A percentile compares a stretch with the other conserved stretches of the same genome.
Evolutionary conservation across 257 asterid genomes (phyloP).

Genomic region (Capsicum chinense): DNA sequence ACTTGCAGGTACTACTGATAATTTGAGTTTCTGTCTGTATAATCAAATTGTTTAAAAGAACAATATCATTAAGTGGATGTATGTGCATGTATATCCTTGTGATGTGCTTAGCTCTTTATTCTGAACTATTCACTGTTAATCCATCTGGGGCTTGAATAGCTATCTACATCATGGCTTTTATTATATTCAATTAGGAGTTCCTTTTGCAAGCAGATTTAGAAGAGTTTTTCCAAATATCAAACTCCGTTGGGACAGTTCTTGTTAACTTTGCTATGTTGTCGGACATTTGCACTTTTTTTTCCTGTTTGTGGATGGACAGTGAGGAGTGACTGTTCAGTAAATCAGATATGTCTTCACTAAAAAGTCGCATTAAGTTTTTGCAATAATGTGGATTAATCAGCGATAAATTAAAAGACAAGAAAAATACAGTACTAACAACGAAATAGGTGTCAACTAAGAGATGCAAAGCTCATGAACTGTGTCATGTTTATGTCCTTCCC

Average conservation of each 20-base stretch:
- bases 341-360: neutral
- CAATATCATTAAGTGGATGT: neutral
- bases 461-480: neutral
- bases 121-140: neutral
- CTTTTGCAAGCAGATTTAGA: neutral
- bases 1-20: conserved; percentile 73
- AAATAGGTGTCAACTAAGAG: neutral
- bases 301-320: neutral
- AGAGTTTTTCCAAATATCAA: neutral
- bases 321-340: neutral
- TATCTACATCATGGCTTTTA: neutral
- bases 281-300: neutral
- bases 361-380: neutral
- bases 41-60: neutral
- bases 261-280: neutral
- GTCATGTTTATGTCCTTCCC: neutral
- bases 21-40: neutral
- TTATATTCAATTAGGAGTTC: neutral
- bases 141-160: neutral
- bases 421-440: neutral
- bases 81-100: conserved; percentile 14
- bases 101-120: neutral
- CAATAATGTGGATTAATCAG: neutral
- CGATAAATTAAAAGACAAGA: neutral
- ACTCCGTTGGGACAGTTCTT: neutral